phyloP scores from a whole-genome alignment of 2,329 filamentous ascomycete genomes.

The Penicillium sp. region DNA sequence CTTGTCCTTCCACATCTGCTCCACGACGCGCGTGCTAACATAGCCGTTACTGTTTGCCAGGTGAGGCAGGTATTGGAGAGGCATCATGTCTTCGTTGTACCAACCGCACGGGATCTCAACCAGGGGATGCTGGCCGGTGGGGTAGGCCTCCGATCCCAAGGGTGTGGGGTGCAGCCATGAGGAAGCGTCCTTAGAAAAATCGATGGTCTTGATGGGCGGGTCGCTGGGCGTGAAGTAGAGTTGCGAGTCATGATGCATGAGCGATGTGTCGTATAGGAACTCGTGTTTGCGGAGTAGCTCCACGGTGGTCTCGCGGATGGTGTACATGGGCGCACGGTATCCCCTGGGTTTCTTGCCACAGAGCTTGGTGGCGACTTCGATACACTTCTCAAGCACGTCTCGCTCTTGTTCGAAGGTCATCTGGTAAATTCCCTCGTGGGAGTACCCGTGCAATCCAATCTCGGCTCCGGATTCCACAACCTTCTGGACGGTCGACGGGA shows the following conservation, averaged over 20 bases:
- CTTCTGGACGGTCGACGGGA: conserved; percentile 51
- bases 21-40: conserved; percentile 56
- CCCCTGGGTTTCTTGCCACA: conserved; percentile 64
- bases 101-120: conserved; percentile 48
- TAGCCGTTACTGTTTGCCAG: conserved; percentile 57
- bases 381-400: conserved; percentile 74
- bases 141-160: conserved; percentile 5
- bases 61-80: conserved; percentile 47
- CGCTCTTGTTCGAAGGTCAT: conserved; percentile 72
- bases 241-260: conserved; percentile 44
- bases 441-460: conserved; percentile 59
- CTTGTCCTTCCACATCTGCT: conserved; percentile 61
- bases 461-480: conserved; percentile 56
- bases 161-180: conserved; percentile 48
- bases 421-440: conserved; percentile 67
- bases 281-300: conserved; percentile 28
- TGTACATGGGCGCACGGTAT: conserved; percentile 40
- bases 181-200: conserved; percentile 41
- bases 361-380: conserved; percentile 68
- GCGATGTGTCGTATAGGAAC: conserved; percentile 35
- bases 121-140: conserved; percentile 29
- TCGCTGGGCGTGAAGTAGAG: conserved; percentile 42
- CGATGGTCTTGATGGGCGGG: conserved; percentile 39
- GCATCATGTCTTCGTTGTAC: conserved; percentile 49
- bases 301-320: conserved; percentile 40